Evolutionary conservation across 495 filamentous ascomycete genomes (phyloP), one percentile per base, ranked within the genome.

Genomic region (Acidiella bohemica): DNA sequence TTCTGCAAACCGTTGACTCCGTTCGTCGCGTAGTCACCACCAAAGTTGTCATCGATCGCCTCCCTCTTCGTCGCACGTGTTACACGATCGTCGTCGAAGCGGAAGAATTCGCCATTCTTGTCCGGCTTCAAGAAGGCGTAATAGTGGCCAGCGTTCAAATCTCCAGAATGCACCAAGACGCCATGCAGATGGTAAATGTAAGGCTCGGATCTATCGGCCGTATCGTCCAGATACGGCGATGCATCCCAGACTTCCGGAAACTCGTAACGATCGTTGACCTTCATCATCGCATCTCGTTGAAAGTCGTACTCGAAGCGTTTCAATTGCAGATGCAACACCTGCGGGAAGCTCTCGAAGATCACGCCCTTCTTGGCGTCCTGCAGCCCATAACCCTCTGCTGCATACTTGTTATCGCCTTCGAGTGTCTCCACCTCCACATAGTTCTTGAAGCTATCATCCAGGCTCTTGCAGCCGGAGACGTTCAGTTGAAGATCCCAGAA

Each of bases 401-500:
- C 86, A 55, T 99, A 99, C 59, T 95, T 92, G 62, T 99, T 99
- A 53, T 99, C 92, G 8, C 90, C 92, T 47, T 96, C 88, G 56
- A 99, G 74, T 3, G 80, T 93, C 63, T 99, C 90, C 17, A 94
- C 88, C 43, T 90, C 76, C 42, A 95, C 81, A 59, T 96, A 99
- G 57, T 96, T 85, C 50, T 75, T 80, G 66, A 99, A 95, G 51
- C 87, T 94, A 41, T 93, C 85, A 42, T 93, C 79, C 42, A 99
- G 64, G 39, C 80, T 88, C 61, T 83, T 84, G 67, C 92, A 92
- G 21, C 84, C 84, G 46, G 81, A 78, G 30, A 99, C 90, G 44
- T 96, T 99, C 47, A 99, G 74, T 54, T 96, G 90, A 36, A 99
- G 81, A 57, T 99, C 90, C 90, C 90, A 99, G 59, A 94, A 99